phyloP scores from a whole-genome alignment of 2,329 filamentous ascomycete genomes.

The Paecilomyces fulvus region DNA sequence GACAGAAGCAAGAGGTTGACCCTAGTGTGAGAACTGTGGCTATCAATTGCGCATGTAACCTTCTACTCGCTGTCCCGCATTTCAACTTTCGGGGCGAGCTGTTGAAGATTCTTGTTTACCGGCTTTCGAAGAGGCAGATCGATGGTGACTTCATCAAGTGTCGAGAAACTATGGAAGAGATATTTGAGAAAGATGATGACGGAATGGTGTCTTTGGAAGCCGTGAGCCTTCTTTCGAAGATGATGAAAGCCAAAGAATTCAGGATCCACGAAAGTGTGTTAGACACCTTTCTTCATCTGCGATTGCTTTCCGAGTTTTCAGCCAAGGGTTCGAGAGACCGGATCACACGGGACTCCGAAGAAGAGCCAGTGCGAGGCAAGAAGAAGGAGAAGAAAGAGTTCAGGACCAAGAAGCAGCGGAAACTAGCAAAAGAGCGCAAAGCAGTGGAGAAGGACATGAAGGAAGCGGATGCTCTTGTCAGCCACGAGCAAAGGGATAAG shows the following conservation, averaged over 20 bases:
- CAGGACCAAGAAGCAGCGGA: constrained; percentile 78
- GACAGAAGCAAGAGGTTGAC: constrained; percentile 22
- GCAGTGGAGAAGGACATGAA: constrained; percentile 86
- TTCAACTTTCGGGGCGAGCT: constrained; percentile 94
- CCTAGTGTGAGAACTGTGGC: constrained; percentile 60
- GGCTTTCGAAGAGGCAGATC: constrained; percentile 63
- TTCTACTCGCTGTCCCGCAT: constrained; percentile 77
- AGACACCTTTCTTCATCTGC: constrained; percentile 83
- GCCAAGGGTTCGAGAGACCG: constrained; percentile 72
- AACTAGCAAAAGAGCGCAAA: constrained; percentile 77
- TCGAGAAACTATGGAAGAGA: constrained; percentile 64
- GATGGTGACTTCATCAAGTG: constrained; percentile 73
- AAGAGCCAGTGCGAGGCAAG: constrained; percentile 41
- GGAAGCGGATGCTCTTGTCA: constrained; percentile 81
- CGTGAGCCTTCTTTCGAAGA: constrained; percentile 75
- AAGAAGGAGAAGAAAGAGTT: constrained; percentile 75
- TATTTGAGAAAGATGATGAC: constrained; percentile 84
- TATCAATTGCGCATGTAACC: constrained; percentile 73
- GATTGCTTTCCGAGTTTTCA: constrained; percentile 78
- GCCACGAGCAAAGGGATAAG: constrained; percentile 82
- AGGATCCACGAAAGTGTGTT: constrained; percentile 74
- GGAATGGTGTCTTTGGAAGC: constrained; percentile 81
- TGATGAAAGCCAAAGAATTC: constrained; percentile 87
- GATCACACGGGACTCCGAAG: constrained; percentile 53
- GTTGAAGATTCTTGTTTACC: constrained; percentile 75